Evolutionary conservation across 192 early-diverging fungal species (phyloP).

Genomic region (Geosiphon pyriformis): DNA sequence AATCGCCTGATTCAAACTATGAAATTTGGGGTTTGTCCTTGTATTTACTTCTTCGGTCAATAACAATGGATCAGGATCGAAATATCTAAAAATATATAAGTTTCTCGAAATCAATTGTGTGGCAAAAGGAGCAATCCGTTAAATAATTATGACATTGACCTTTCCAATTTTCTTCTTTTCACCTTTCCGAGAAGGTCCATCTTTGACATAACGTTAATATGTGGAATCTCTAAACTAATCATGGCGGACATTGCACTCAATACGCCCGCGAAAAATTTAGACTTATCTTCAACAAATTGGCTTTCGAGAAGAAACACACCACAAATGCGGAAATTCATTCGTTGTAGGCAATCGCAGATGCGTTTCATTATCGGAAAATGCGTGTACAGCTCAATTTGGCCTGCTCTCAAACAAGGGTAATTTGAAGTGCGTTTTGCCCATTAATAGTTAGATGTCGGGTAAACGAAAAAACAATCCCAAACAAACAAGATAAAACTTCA

Average conservation of each 20-base stretch:
- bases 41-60: slow-evolving; percentile 78
- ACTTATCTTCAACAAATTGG: slow-evolving; percentile 93
- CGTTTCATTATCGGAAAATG: slow-evolving; percentile 93
- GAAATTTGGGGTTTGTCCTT: slow-evolving; percentile 69
- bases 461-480: not conserved
- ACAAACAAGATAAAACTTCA: not conserved
- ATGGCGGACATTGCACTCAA: slow-evolving; percentile 93
- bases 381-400: slow-evolving; percentile 98
- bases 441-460: too few relatives aligned
- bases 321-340: slow-evolving; percentile 78
- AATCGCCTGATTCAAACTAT: slow-evolving; percentile 82
- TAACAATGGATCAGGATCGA: slow-evolving; percentile 86
- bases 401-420: slow-evolving; percentile 17
- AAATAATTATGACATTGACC: slow-evolving; percentile 18
- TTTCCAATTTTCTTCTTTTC: slow-evolving; percentile 58
- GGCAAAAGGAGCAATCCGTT: not conserved
- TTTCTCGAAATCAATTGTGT: slow-evolving; percentile 10
- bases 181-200: slow-evolving; percentile 83
- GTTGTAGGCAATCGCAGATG: slow-evolving; percentile 61
- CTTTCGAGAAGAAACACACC: slow-evolving; percentile 91
- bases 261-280: slow-evolving; percentile 96
- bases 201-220: slow-evolving; percentile 97
- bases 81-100: slow-evolving; percentile 51
- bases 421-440: too few relatives aligned
- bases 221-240: slow-evolving; percentile 96